phyloP scores from a whole-genome alignment of 805 yeast genomes.

The Candida tammaniensis region DNA sequence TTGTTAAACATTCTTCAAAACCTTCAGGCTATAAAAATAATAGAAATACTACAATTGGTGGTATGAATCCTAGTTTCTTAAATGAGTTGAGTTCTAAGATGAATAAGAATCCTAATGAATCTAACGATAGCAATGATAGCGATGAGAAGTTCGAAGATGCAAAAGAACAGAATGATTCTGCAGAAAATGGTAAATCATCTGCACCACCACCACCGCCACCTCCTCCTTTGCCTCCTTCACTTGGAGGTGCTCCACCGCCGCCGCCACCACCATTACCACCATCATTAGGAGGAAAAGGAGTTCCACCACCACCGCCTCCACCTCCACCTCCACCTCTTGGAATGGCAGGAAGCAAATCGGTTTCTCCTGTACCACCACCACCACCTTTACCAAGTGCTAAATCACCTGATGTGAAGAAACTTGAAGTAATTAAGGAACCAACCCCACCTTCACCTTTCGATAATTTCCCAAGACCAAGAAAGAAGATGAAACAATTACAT shows the following conservation, averaged over 20 bases:
- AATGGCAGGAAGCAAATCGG: constrained; percentile 8
- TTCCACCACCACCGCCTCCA: constrained; percentile 15
- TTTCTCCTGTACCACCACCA: constrained; percentile 25
- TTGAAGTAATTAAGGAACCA: constrained; percentile 2
- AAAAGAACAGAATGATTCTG: constrained; percentile 3
- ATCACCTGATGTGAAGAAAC: constrained; percentile 14
- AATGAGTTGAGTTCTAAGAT: constrained; percentile 54
- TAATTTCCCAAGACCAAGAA: constrained; percentile 54
- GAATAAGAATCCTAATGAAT: constrained; percentile 28
- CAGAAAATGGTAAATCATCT: constrained; percentile 1
- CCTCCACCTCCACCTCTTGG: constrained; percentile 24
- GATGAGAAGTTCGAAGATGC: constrained; percentile 15
- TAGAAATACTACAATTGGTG: constrained; percentile 33
- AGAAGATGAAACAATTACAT: constrained; percentile 71
- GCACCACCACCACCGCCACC: constrained; percentile 26
- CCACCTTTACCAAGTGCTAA: constrained; percentile 24
- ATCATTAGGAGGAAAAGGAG: constrained; percentile 11
- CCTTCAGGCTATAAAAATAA: constrained; percentile 23
- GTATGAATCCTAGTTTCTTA: constrained; percentile 49
- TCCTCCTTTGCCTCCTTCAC: constrained; percentile 13
- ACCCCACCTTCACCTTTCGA: constrained; percentile 30
- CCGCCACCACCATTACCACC: constrained; percentile 21
- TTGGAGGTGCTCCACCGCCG: constrained; percentile 13
- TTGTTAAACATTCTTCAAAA: constrained; percentile 3
- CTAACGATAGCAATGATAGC: constrained; percentile 4